Evolutionary conservation across 768 basidiomycete genomes (phyloP), one percentile per base, ranked within the genome.

Genomic region (Calocera viscosa): DNA sequence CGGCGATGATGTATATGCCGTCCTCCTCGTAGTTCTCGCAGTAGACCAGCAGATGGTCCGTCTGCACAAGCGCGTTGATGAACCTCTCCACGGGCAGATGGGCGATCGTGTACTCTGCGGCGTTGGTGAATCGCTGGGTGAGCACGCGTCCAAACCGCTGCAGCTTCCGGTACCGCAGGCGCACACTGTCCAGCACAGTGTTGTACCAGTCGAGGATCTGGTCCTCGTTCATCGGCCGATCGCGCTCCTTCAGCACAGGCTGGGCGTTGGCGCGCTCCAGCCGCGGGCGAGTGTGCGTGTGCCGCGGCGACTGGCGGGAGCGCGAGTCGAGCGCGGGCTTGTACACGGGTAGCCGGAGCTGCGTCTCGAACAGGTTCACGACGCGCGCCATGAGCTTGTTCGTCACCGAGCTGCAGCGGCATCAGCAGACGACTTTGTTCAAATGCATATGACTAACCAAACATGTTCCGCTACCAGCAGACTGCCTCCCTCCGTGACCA

Each of bases 21-120:
- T 95, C 88, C 71, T 88, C 86, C 75, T 95, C 93, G 74, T 89
- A 88, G 8, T 78, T 76, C 68, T 87, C 84, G 1, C 95, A 96
- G 76, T 96, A 95, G 49, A 99, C 90, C 67, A 99, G 85, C 77
- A 94, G 88, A 75, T 98, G 94, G 69, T 90, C 92, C 7, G 91
- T 87, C 34, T 87, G 84, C 24, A 90, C 85, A 8, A 99, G 81
- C 12, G 82, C 80, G 26, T 85, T 79, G 65, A 98, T 89, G 75
- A 95, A 89, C n/a, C 81, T 80, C 64, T 89, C 88, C 67, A 94
- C 78, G 47, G 87, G 81, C 39, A 87, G 78, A 66, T 84, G 81
- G 67, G 91, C 89, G 34, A 97, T 80, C 68, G 80, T 83, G 72
- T 94, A 97, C 75, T 96, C 94, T 0, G 92, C 90, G 3, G 94